These are phyloP conservation scores for Mycogone perniciosa DNA, from an alignment of 2,329 filamentous ascomycete species.

Conservation along the genomic window DNA sequence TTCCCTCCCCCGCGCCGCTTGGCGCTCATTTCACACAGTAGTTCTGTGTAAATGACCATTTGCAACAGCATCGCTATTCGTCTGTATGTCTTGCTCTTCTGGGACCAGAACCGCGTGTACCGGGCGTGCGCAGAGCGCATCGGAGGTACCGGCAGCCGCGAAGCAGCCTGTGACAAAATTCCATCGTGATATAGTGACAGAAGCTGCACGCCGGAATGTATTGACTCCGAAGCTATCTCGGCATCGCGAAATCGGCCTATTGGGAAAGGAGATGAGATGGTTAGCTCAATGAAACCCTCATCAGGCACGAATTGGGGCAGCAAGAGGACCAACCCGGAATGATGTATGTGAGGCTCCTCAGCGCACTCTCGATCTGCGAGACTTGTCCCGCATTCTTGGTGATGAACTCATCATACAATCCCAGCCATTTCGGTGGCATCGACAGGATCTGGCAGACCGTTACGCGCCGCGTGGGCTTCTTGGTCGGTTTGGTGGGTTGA, in stretches of 20 bases:
- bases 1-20: conserved; percentile 76
- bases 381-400: conserved; percentile 91
- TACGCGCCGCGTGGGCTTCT: conserved; percentile 13
- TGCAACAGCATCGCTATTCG: conserved; percentile 77
- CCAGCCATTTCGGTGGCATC: conserved; percentile 59
- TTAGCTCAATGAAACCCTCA: not conserved
- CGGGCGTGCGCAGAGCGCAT: conserved; percentile 53
- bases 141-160: conserved; percentile 49
- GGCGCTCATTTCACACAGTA: conserved; percentile 96
- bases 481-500: conserved; percentile 6
- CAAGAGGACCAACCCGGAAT: conserved; percentile 63
- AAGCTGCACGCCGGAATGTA: conserved; percentile 83
- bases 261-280: no score
- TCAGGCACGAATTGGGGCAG: no score
- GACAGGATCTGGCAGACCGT: conserved; percentile 39
- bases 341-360: conserved; percentile 91
- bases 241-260: conserved; percentile 79
- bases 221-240: conserved; percentile 87
- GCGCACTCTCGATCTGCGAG: conserved; percentile 86
- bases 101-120: conserved; percentile 62
- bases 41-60: conserved; percentile 88
- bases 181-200: conserved; percentile 90
- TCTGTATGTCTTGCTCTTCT: conserved; percentile 63
- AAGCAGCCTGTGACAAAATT: conserved; percentile 63
- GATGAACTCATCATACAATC: conserved; percentile 82